Evolutionary conservation across 768 basidiomycete species (phyloP).

Genomic region (Russula sp.): DNA sequence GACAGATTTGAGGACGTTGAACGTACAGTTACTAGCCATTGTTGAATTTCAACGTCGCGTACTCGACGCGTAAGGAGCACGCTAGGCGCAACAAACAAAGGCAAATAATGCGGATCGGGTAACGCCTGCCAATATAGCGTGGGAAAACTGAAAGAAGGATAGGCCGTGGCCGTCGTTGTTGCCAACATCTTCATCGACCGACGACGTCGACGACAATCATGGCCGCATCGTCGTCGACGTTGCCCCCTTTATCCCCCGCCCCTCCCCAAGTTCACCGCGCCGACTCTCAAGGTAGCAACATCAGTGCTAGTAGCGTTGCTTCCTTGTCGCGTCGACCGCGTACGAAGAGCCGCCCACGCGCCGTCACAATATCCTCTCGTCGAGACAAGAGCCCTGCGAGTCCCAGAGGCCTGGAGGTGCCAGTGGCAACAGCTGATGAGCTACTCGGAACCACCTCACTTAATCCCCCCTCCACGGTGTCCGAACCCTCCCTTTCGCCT

Average conservation of each 20-base stretch:
- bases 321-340: conserved; percentile 37
- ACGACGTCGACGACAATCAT: conserved; percentile 34
- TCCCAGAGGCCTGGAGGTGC: conserved; percentile 24
- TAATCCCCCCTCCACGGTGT: conserved; percentile 27
- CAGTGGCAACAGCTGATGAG: conserved; percentile 22
- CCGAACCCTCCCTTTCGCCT: conserved; percentile 12
- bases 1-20: neutral
- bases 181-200: conserved; percentile 24
- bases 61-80: neutral
- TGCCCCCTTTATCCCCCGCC: conserved; percentile 27
- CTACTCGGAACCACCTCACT: conserved; percentile 27
- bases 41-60: neutral
- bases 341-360: conserved; percentile 34
- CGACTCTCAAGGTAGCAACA: conserved; percentile 35
- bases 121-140: conserved; percentile 8
- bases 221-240: conserved; percentile 36
- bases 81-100: neutral
- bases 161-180: conserved; percentile 13
- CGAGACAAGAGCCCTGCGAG: conserved; percentile 34
- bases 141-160: conserved; percentile 22
- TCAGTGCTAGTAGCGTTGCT: conserved; percentile 31
- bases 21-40: conserved; percentile 14
- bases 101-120: conserved; percentile 2
- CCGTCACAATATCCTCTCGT: conserved; percentile 32
- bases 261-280: conserved; percentile 33